Evolutionary conservation across 139 green algal species (phyloP).

Genomic region (Volvox reticuliferus): DNA sequence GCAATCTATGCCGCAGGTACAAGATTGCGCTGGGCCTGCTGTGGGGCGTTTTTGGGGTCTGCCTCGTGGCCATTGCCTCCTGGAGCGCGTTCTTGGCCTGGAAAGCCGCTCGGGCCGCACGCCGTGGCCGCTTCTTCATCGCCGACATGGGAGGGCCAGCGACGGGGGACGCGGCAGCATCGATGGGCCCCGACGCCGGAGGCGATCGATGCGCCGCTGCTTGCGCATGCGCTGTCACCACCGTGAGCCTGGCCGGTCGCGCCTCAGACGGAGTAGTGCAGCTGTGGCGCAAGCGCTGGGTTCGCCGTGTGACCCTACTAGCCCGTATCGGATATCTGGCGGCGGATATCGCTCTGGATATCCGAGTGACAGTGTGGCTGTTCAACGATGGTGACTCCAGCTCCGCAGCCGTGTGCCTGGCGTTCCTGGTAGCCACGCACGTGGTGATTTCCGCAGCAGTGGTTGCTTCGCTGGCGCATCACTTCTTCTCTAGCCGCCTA

Average conservation of each 20-base stretch:
- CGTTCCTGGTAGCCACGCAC: slow-evolving; percentile 52
- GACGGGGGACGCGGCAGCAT: background rate
- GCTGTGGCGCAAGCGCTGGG: slow-evolving; percentile 27
- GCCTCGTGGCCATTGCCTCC: slow-evolving; percentile 30
- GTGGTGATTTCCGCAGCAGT: slow-evolving; percentile 10
- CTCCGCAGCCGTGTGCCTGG: slow-evolving; percentile 40
- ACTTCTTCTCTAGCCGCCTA: slow-evolving; percentile 40
- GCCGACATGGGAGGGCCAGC: background rate
- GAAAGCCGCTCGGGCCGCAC: background rate
- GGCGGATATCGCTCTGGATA: slow-evolving; percentile 51
- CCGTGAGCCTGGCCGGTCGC: background rate
- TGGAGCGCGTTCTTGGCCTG: slow-evolving; percentile 1
- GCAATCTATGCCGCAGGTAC: slow-evolving; percentile 47
- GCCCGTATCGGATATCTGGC: slow-evolving; percentile 19
- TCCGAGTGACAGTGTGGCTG: slow-evolving; percentile 50
- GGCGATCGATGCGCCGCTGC: background rate
- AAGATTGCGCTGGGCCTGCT: slow-evolving; percentile 49
- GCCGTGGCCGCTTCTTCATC: background rate
- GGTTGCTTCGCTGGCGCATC: slow-evolving; percentile 27
- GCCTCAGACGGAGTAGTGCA: background rate
- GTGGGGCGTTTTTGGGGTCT: slow-evolving; percentile 48
- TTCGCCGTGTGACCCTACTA: slow-evolving; percentile 38
- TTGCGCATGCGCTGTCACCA: background rate
- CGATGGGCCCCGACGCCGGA: background rate
- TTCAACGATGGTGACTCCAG: slow-evolving; percentile 4